A percentile compares a stretch with the other conserved stretches of the same genome.
Conservation (phyloP, 306 rosid species). For the Malus orientalis region DNA sequence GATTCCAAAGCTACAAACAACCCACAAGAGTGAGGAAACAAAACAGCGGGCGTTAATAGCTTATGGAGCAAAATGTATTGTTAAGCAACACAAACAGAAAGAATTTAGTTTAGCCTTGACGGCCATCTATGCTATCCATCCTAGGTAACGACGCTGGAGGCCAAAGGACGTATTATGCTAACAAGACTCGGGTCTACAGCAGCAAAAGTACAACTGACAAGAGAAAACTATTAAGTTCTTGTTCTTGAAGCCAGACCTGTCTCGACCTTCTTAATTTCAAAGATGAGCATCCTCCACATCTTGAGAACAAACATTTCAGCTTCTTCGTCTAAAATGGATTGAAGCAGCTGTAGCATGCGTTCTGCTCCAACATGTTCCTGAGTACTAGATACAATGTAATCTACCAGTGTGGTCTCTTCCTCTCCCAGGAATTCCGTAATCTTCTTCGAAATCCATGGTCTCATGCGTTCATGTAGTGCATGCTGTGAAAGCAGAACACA, state of each 20-base stretch:
- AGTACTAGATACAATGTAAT: constrained; percentile 89
- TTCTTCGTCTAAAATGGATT: constrained; percentile 89
- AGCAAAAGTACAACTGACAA: neutral
- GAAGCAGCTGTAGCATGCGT: constrained; percentile 93
- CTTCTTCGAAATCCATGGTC: constrained; percentile 98
- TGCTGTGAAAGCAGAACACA: constrained; percentile 45
- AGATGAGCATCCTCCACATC: constrained; percentile 99
- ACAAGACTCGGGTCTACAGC: neutral
- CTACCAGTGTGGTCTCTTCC: constrained; percentile 86
- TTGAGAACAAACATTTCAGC: constrained; percentile 99
- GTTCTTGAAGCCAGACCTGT: constrained; percentile 65
- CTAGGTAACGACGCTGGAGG: neutral
- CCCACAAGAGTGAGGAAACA: neutral
- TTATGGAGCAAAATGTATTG: neutral
- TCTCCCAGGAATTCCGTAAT: constrained; percentile 88
- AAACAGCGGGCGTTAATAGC: constrained; percentile 17
- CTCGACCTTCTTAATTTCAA: constrained; percentile 97
- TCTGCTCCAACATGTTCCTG: constrained; percentile 89
- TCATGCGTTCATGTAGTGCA: constrained; percentile 84
- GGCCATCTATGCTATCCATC: neutral
- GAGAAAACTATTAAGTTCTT: constrained; percentile 22
- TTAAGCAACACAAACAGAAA: constrained; percentile 4
- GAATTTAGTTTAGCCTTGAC: neutral
- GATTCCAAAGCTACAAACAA: neutral
- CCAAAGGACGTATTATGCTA: neutral